A percentile compares a stretch with the other conserved stretches of the same genome.
Evolutionary conservation across 306 rosid genomes (phyloP).

Genomic region (Canavalia gladiata): DNA sequence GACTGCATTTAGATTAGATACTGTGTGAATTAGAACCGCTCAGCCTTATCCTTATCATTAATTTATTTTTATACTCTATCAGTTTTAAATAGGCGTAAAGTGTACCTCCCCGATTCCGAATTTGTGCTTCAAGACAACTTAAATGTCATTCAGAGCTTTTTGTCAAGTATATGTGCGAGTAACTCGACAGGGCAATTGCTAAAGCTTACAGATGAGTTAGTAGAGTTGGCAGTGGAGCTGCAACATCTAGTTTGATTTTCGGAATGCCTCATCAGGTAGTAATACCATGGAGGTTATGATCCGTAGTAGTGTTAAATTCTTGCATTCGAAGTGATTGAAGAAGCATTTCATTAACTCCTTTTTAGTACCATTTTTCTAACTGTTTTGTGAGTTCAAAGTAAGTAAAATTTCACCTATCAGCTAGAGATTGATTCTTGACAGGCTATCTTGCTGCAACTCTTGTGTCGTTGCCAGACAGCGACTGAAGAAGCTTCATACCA

Average conservation of each 20-base stretch:
- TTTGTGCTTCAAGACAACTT: slow-evolving; percentile 25
- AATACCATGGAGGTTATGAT: neutral
- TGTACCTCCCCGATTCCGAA: slow-evolving; percentile 20
- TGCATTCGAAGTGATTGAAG: slow-evolving; percentile 29
- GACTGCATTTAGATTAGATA: slow-evolving; percentile 31
- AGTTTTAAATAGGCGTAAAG: slow-evolving; percentile 13
- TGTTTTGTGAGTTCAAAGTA: slow-evolving; percentile 33
- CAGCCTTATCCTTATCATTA: slow-evolving; percentile 8
- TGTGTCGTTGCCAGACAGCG: slow-evolving; percentile 32
- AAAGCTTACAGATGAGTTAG: neutral
- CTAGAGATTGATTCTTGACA: slow-evolving; percentile 42
- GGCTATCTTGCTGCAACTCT: slow-evolving; percentile 43
- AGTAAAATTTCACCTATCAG: slow-evolving; percentile 46
- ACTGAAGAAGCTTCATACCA: slow-evolving; percentile 47
- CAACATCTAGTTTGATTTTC: neutral
- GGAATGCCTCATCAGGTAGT: slow-evolving; percentile 25
- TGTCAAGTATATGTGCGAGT: slow-evolving; percentile 40
- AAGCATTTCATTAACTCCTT: slow-evolving; percentile 28
- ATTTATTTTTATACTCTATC: slow-evolving; percentile 14
- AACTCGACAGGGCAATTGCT: slow-evolving; percentile 18
- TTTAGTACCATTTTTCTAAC: neutral
- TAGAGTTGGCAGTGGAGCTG: slow-evolving; percentile 21
- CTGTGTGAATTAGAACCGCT: slow-evolving; percentile 11
- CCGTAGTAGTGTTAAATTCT: slow-evolving; percentile 1
- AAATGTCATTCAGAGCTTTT: slow-evolving; percentile 16